These are phyloP conservation scores for Sarocladium strictum DNA, from an alignment of 2,329 filamentous ascomycete species.

Conservation along the genomic window DNA sequence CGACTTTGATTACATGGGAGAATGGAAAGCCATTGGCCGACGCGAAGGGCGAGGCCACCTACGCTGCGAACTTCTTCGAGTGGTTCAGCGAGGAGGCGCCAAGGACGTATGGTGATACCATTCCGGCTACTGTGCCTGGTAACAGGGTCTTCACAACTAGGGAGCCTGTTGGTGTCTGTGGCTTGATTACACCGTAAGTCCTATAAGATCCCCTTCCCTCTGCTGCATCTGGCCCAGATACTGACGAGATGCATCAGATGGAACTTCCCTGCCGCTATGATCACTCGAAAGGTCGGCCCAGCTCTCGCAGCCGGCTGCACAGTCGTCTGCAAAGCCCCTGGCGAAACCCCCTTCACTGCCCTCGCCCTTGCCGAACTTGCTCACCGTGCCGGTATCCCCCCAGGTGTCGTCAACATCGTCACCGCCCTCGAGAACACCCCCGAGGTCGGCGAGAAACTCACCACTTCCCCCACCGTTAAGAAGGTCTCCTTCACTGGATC, in stretches of 20 bases:
- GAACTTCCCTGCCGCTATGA: constrained; percentile 58
- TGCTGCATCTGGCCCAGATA: not conserved
- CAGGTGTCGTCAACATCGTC: constrained; percentile 85
- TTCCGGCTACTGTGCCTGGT: constrained; percentile 47
- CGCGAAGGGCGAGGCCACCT: constrained; percentile 47
- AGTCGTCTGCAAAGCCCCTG: constrained; percentile 64
- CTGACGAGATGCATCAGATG: constrained; percentile 38
- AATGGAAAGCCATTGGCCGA: constrained; percentile 61
- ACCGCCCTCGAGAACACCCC: constrained; percentile 75
- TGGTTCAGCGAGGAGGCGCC: constrained; percentile 57
- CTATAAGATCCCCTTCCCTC: not conserved
- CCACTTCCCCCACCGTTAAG: constrained; percentile 64
- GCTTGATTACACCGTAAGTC: constrained; percentile 16
- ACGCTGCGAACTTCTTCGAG: constrained; percentile 50
- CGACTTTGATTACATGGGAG: constrained; percentile 61
- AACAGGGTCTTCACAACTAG: constrained; percentile 34
- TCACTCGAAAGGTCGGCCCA: constrained; percentile 37
- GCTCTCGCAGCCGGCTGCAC: constrained; percentile 68
- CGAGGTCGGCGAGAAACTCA: constrained; percentile 70
- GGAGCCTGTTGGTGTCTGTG: constrained; percentile 11
- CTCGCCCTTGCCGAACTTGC: constrained; percentile 84
- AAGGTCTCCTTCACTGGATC: constrained; percentile 95
- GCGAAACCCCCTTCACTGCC: constrained; percentile 63
- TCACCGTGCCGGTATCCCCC: constrained; percentile 79
- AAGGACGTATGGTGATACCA: constrained; percentile 50